Evolutionary conservation across 2,329 filamentous ascomycete species (phyloP), one percentile per base, ranked within the genome.

Genomic region (Fusarium keratoplasticum): DNA sequence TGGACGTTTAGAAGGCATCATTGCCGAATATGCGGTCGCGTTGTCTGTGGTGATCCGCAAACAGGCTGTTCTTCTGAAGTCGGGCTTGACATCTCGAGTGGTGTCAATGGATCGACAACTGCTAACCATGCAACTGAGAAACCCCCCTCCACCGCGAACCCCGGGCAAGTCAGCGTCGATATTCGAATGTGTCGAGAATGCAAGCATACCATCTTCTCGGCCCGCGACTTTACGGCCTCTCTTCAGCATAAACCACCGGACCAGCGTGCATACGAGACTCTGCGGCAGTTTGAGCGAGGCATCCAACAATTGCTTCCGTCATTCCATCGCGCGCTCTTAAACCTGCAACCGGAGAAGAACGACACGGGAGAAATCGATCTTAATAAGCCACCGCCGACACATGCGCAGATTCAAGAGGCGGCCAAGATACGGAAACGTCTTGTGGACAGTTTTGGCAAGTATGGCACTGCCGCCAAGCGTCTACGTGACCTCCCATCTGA

Each of bases 1-100:
- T 98, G 98, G 89, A 94, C 95, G 2, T 97, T 98, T 79, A 90
- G 96, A 77, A 88, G 96, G 75, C 96, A 98, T 82, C 96, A 99
- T 82, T 99, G 96, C 83, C 90, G 96, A 64, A 92, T 97, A 83
- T 99, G 96, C 78, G 96, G 96, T 5, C 90, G 93, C 50, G 95
- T 99, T 0, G 95, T 99, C 0, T 99, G 96, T 80, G 95, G 95
- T 14, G 96, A 99, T 82, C 90, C 90, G 0, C 89, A 90, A 66
- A 99, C 96, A 0, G 91, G 84, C 5, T 99, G 96, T 82, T 99
- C 96, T 1, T 90, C 87, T 10, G 94, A 98, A 76, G 88, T 99
- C 62, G 94, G 92, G 6, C 84, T 99, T 50, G 94, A 93, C 77
- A 92, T 98, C 20, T 87, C 92, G 5, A 83, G 79, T 84, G 89